A percentile compares a stretch with the other conserved stretches of the same genome.
phyloP scores from a whole-genome alignment of 148 eudicot genomes.

The Simmondsia chinensis region DNA sequence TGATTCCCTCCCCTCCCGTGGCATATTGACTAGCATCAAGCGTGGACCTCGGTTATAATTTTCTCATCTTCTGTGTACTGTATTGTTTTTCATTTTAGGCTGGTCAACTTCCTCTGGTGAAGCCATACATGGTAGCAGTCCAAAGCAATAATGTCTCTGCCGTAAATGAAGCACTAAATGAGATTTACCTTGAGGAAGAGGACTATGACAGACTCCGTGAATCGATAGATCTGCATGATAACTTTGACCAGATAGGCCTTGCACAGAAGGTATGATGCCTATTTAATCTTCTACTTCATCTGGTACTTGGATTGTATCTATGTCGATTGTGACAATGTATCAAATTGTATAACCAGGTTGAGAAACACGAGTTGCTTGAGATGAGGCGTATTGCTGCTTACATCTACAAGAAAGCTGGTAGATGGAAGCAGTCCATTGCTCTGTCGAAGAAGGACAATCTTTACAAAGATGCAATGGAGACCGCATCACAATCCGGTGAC shows the following conservation, averaged over 20 bases:
- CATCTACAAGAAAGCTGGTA: constrained; percentile 92
- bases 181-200: constrained; percentile 94
- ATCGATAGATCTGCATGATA: constrained; percentile 88
- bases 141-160: constrained; percentile 95
- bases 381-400: constrained; percentile 98
- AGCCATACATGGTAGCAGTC: constrained; percentile 97
- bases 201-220: constrained; percentile 95
- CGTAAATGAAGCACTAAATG: constrained; percentile 94
- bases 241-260: constrained; percentile 94
- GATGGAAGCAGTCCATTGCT: constrained; percentile 97
- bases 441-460: constrained; percentile 86
- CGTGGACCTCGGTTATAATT: neutral
- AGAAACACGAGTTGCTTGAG: constrained; percentile 93
- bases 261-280: constrained; percentile 69
- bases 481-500: constrained; percentile 97
- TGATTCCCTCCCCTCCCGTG: neutral
- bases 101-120: constrained; percentile 87
- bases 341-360: constrained; percentile 52
- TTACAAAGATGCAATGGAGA: constrained; percentile 98
- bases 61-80: constrained; percentile 1
- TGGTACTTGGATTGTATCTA: neutral
- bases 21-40: neutral
- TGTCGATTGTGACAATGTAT: neutral
- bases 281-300: neutral
- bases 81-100: constrained; percentile 57